A percentile compares a stretch with the other conserved stretches of the same genome.
These are phyloP conservation scores for Dactylellina sp. DNA, from an alignment of 2,329 filamentous ascomycete genomes.

Conservation along the genomic window DNA sequence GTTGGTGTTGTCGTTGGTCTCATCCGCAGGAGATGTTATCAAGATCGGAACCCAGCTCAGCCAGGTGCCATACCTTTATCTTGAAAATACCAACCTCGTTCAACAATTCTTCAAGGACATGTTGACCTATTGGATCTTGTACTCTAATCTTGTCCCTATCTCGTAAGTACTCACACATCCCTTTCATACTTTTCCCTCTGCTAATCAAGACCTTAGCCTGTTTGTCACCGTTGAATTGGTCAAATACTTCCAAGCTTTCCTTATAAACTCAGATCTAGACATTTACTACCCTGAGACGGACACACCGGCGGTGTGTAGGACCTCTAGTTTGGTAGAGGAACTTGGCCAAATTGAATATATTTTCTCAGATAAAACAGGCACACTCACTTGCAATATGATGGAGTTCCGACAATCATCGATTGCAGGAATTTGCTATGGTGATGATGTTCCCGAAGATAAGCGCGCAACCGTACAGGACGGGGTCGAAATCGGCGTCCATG, in stretches of 20 bases:
- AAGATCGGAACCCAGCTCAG: constrained; percentile 67
- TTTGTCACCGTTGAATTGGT: constrained; percentile 98
- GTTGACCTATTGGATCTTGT: constrained; percentile 98
- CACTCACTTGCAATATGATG: constrained; percentile 98
- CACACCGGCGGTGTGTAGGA: constrained; percentile 93
- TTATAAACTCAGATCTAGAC: constrained; percentile 97
- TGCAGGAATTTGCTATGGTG: constrained; percentile 90
- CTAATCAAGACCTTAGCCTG: constrained; percentile 65
- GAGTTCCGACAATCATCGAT: constrained; percentile 97
- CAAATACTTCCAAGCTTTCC: constrained; percentile 97
- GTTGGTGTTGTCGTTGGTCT: constrained; percentile 84
- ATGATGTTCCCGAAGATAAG: constrained; percentile 90
- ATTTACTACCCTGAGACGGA: constrained; percentile 98
- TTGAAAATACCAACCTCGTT: constrained; percentile 74
- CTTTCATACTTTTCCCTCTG: background rate
- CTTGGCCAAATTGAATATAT: constrained; percentile 98
- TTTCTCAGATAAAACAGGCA: constrained; percentile 98
- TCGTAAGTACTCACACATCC: constrained; percentile 66
- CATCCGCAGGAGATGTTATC: constrained; percentile 89
- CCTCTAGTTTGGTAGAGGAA: constrained; percentile 95
- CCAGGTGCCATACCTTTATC: constrained; percentile 79
- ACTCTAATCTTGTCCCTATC: constrained; percentile 95
- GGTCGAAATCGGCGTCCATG: constrained; percentile 81
- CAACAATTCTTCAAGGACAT: constrained; percentile 91
- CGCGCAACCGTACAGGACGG: constrained; percentile 82